Evolutionary conservation across 805 yeast species (phyloP).

Genomic region (Pichia manshurica): DNA sequence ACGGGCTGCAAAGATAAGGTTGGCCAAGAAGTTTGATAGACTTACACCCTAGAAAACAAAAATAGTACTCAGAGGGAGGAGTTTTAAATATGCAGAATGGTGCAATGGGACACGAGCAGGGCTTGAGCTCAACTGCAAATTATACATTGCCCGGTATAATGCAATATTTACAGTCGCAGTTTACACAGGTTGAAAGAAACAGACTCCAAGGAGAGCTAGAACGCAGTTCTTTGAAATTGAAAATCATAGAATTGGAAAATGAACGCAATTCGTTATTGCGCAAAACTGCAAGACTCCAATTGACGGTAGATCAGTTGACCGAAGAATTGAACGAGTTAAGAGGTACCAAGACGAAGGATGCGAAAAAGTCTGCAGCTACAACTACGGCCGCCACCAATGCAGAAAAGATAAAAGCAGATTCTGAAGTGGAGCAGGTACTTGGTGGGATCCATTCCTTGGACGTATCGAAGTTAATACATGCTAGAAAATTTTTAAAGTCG

Average conservation of each 20-base stretch:
- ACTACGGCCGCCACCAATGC: not conserved
- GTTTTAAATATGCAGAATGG: not conserved
- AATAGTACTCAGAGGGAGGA: too few species aligned
- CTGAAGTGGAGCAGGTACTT: slow-evolving; percentile 5
- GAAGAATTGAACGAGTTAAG: slow-evolving; percentile 4
- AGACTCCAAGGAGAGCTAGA: slow-evolving; percentile 50
- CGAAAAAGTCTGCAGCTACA: not conserved
- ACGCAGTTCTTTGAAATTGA: slow-evolving; percentile 44
- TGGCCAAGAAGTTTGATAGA: too few species aligned
- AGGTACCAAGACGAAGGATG: not conserved
- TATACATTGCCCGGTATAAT: slow-evolving; percentile 54
- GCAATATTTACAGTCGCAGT: slow-evolving; percentile 54
- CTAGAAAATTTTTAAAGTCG: slow-evolving; percentile 30
- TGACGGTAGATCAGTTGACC: slow-evolving; percentile 37
- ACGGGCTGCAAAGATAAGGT: too few species aligned
- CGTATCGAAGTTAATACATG: slow-evolving; percentile 26
- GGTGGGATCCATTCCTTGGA: slow-evolving; percentile 23
- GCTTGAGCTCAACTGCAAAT: slow-evolving; percentile 13
- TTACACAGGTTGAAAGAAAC: slow-evolving; percentile 39
- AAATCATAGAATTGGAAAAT: slow-evolving; percentile 46
- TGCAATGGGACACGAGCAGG: not conserved
- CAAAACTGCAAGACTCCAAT: slow-evolving; percentile 37
- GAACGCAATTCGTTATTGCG: slow-evolving; percentile 42
- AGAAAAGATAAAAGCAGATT: not conserved
- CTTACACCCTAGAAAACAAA: too few species aligned